These are phyloP conservation scores for Yamadazyma laniorum DNA, from an alignment of 805 yeast species.

Conservation along the genomic window DNA sequence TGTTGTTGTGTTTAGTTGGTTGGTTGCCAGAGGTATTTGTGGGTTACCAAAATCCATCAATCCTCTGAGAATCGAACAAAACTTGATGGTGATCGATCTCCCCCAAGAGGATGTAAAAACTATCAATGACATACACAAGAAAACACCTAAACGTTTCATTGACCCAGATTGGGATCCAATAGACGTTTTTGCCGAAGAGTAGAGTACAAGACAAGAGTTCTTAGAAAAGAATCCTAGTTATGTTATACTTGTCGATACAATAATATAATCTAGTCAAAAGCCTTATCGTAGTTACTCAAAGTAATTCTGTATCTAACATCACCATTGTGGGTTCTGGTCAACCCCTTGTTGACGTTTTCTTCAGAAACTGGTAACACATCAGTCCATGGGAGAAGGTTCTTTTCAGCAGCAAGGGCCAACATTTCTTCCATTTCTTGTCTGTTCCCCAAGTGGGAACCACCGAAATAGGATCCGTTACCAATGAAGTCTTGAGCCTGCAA, in stretches of 20 bases:
- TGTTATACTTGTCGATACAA: too few relatives aligned
- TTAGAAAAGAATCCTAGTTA: too few relatives aligned
- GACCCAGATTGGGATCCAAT: conserved; percentile 30
- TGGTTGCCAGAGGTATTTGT: conserved; percentile 51
- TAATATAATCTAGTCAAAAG: conserved; percentile 1
- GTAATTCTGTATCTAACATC: conserved; percentile 66
- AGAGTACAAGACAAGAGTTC: too few relatives aligned
- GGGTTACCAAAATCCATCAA: conserved; percentile 40
- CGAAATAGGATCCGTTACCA: conserved; percentile 48
- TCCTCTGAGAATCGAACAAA: conserved; percentile 26
- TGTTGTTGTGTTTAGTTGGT: conserved; percentile 57
- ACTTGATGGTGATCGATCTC: conserved; percentile 32
- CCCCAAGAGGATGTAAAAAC: conserved; percentile 32
- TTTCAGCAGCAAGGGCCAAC: conserved; percentile 61
- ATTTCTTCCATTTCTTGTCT: conserved; percentile 64
- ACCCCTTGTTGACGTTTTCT: conserved; percentile 52
- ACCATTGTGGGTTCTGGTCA: conserved; percentile 52
- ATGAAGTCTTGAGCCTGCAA: conserved; percentile 54
- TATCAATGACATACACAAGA: conserved; percentile 24
- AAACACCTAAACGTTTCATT: conserved; percentile 30
- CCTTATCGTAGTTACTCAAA: conserved; percentile 48
- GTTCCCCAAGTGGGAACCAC: conserved; percentile 61
- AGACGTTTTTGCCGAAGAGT: conserved; percentile 1
- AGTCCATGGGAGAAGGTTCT: conserved; percentile 59
- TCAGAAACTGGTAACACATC: conserved; percentile 56